Evolutionary conservation across 2,329 filamentous ascomycete species (phyloP).

Genomic region (Pseudogymnoascus sp.): DNA sequence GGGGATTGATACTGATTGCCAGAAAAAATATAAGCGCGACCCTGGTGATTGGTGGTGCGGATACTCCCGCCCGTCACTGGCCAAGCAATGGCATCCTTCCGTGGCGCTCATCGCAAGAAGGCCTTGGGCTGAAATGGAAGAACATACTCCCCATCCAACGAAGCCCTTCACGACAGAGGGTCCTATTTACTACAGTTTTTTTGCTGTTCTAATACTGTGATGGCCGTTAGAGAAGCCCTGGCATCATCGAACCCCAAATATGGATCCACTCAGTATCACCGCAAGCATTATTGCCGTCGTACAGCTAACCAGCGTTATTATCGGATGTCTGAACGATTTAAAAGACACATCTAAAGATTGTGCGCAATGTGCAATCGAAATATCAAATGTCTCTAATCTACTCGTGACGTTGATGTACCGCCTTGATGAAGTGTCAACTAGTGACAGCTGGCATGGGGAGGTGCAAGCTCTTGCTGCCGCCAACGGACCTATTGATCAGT

Average conservation of each 20-base stretch:
- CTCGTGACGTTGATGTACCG: not conserved
- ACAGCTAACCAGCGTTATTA: not conserved
- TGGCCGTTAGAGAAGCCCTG: not conserved
- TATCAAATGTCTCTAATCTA: not conserved
- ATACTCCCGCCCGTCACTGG: not conserved
- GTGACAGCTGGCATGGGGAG: not conserved
- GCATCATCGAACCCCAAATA: not conserved
- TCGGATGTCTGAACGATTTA: not conserved
- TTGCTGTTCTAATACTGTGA: not conserved
- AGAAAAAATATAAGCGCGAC: not conserved
- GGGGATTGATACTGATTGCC: not conserved
- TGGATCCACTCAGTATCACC: conserved; percentile 2
- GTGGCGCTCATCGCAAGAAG: not conserved
- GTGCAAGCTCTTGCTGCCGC: not conserved
- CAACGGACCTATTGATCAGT: not conserved
- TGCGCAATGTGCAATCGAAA: not conserved
- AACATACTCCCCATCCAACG: not conserved
- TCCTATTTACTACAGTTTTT: not conserved
- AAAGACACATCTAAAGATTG: conserved; percentile 2
- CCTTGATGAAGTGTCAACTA: not conserved
- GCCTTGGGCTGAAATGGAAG: not conserved
- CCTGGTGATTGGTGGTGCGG: not conserved
- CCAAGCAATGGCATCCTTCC: not conserved
- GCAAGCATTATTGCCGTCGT: conserved; percentile 4
- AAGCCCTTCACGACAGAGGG: not conserved